Evolutionary conservation across 2,329 filamentous ascomycete genomes (phyloP), one percentile per base, ranked within the genome.

Genomic region (Celoporthe dispersa): DNA sequence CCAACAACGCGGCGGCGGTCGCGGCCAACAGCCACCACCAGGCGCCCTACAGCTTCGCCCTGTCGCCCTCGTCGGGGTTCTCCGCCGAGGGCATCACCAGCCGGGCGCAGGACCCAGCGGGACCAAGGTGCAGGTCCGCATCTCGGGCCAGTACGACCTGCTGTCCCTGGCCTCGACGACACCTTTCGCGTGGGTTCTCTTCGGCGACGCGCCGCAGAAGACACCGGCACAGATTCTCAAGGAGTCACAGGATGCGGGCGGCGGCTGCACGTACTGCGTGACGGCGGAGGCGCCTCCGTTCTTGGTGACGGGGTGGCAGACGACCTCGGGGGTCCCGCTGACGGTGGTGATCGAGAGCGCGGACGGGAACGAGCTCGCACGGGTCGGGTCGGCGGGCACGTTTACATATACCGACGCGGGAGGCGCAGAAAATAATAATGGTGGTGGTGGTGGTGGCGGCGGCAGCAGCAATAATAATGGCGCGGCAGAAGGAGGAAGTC

Each of bases 141-240:
- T 97, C 39, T 89, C 90, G 66, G 91, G 92, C 59, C 86, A 90
- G 71, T 93, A 92, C 81, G 91, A 97, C 77, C 81, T 97, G 71
- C 80, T 85, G 72, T 77, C 81, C 69, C 87, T 90, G 79, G 86
- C 84, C 41, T 85, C 85, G 70, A 86, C 83, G 57, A 77, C 83
- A 68, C 83, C 86, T 2, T 84, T 84, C 65, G 90, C 93, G 76
- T 90, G 83, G 73, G 80, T 97, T 68, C 66, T 90, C 62, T 97
- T 97, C 80, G 94, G 93, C n/a, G 85, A 87, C 31, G 68, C 70
- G 11, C 64, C 63, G n/a, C 88, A 92, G 75, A 90, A 90, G 79
- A 91, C 90, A 79, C 84, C 88, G 68, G 90, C 90, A 70, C 86
- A 90, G 68, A 84, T 94, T 33, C 85, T 88, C 61, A 90, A 91